Evolutionary conservation across 441 rosid genomes (phyloP).

Genomic region (Brassica balearica): DNA sequence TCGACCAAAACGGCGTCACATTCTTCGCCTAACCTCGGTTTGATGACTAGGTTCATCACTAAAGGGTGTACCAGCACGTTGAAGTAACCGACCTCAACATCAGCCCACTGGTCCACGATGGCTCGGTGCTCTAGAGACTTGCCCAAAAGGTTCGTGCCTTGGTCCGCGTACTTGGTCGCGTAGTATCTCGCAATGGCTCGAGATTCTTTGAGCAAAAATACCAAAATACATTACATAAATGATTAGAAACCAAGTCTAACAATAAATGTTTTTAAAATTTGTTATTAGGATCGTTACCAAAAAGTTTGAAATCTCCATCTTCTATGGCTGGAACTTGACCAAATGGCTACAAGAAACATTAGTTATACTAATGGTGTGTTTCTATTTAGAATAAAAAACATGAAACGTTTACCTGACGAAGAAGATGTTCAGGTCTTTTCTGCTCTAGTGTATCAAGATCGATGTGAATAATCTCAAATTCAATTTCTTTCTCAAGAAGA

Average conservation of each 20-base stretch:
- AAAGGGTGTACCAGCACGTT: constrained; percentile 53
- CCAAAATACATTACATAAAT: not conserved
- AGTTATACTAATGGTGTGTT: not conserved
- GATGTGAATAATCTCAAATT: constrained; percentile 55
- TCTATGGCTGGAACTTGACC: constrained; percentile 74
- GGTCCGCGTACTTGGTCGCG: constrained; percentile 61
- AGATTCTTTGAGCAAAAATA: constrained; percentile 40
- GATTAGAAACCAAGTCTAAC: not conserved
- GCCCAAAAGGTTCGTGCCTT: constrained; percentile 63
- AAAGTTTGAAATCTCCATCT: constrained; percentile 69
- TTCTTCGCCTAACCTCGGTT: constrained; percentile 58
- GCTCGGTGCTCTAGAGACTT: constrained; percentile 65
- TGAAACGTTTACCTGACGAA: constrained; percentile 52
- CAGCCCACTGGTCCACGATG: constrained; percentile 71
- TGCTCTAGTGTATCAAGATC: constrained; percentile 56
- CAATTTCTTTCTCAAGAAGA: constrained; percentile 59
- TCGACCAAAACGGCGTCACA: constrained; percentile 52
- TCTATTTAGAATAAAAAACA: not conserved
- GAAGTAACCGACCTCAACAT: constrained; percentile 75
- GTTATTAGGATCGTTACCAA: constrained; percentile 41
- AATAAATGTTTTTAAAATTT: not conserved
- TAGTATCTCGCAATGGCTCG: constrained; percentile 80
- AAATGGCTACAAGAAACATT: constrained; percentile 54
- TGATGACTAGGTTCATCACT: constrained; percentile 53
- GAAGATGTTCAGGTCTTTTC: constrained; percentile 55